phyloP scores from a whole-genome alignment of 345 rosid genomes.

The Eucalyptus pumila region DNA sequence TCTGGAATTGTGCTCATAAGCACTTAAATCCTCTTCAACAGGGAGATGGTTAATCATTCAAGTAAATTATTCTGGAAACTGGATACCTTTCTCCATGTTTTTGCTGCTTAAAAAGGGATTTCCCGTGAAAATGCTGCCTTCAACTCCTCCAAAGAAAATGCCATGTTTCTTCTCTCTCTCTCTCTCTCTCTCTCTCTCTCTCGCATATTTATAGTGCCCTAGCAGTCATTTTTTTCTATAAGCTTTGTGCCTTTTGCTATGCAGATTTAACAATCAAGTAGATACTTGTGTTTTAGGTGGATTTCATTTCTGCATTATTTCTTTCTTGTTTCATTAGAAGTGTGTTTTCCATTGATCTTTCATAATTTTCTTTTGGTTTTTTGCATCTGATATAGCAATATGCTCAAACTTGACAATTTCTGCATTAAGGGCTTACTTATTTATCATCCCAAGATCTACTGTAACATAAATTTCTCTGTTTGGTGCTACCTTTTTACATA shows the following conservation, averaged over 20 bases:
- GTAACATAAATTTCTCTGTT: neutral
- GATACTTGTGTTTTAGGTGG: neutral
- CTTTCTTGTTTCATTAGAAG: neutral
- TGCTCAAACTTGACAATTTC: neutral
- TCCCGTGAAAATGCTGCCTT: conserved; percentile 7
- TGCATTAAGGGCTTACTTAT: neutral
- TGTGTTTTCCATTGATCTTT: neutral
- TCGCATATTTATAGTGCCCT: neutral
- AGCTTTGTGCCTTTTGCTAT: neutral
- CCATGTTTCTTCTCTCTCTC: conserved; percentile 18
- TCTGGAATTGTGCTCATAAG: neutral
- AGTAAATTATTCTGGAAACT: neutral
- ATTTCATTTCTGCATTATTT: neutral
- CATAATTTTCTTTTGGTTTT: neutral
- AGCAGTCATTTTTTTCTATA: neutral
- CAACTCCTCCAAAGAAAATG: conserved; percentile 12
- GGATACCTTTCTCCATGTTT: neutral
- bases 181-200: neutral
- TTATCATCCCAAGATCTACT: neutral
- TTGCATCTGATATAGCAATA: neutral
- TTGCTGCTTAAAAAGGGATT: conserved; percentile 49
- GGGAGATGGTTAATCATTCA: neutral
- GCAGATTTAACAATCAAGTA: neutral
- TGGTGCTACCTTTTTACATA: neutral
- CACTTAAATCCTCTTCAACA: neutral